Conservation (phyloP, 1,284 basidiomycete genomes). For the Papiliotrema fonsecae region DNA sequence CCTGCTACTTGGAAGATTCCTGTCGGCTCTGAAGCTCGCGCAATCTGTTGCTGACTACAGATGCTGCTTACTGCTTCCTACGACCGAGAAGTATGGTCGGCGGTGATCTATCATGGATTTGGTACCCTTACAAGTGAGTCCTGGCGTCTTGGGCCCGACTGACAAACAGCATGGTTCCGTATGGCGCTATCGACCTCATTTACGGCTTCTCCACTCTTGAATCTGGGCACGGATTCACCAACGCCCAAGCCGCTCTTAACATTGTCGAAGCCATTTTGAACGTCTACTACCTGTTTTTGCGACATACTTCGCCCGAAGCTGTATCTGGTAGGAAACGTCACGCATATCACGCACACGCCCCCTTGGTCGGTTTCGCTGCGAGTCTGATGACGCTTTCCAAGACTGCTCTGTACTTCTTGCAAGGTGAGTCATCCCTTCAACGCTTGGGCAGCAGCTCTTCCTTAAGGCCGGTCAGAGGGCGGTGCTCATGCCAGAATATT, state of each 20-base stretch:
- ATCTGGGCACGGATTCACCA: slow-evolving; percentile 71
- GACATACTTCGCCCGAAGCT: slow-evolving; percentile 52
- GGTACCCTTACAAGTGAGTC: slow-evolving; percentile 65
- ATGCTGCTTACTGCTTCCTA: slow-evolving; percentile 67
- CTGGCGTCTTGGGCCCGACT: slow-evolving; percentile 3
- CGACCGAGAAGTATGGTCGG: slow-evolving; percentile 65
- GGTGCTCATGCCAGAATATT: slow-evolving; percentile 45
- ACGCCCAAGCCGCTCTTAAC: slow-evolving; percentile 82
- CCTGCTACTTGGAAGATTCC: slow-evolving; percentile 42
- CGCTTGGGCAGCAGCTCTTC: too few relatives aligned
- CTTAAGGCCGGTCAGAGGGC: too few relatives aligned
- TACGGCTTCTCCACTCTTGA: slow-evolving; percentile 67
- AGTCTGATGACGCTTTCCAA: slow-evolving; percentile 75
- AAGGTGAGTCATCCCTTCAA: slow-evolving; percentile 53
- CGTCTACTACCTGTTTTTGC: slow-evolving; percentile 67
- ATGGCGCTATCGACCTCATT: slow-evolving; percentile 56
- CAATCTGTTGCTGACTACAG: slow-evolving; percentile 32
- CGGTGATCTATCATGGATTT: slow-evolving; percentile 82
- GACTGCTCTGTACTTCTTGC: slow-evolving; percentile 73
- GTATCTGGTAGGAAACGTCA: slow-evolving; percentile 34
- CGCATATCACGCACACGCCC: slow-evolving; percentile 35
- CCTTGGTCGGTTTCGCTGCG: slow-evolving; percentile 68
- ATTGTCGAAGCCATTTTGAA: slow-evolving; percentile 73
- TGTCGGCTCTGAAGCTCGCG: slow-evolving; percentile 21
- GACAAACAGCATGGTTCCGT: slow-evolving; percentile 25